Evolutionary conservation across 306 rosid genomes (phyloP).

Genomic region (Adenanthera pavonina): DNA sequence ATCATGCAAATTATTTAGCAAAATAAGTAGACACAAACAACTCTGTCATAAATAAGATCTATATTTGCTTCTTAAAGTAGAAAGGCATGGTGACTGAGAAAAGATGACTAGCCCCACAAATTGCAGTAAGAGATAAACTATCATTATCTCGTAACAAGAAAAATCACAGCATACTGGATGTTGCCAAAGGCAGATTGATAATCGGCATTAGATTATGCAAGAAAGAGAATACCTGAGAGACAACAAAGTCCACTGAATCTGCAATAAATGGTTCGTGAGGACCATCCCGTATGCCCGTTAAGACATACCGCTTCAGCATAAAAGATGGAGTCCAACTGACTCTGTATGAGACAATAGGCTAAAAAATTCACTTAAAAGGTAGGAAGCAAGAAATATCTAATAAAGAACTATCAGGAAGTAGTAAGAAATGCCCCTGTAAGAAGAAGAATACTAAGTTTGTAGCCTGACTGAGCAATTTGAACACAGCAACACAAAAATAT

Average conservation of each 20-base stretch:
- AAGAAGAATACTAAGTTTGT: conserved; percentile 9
- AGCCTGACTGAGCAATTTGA: conserved; percentile 21
- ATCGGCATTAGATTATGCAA: neutral
- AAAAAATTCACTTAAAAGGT: conserved; percentile 3
- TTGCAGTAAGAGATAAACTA: neutral
- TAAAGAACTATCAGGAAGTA: neutral
- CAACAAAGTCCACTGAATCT: conserved; percentile 98
- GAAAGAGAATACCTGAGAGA: conserved; percentile 80
- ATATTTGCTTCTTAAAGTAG: conserved; percentile 22
- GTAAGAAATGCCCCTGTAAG: conserved; percentile 20
- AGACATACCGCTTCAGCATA: conserved; percentile 93
- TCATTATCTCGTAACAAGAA: conserved; percentile 16
- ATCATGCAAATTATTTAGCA: conserved; percentile 12
- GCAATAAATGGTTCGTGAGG: conserved; percentile 99
- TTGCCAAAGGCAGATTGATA: conserved; percentile 15
- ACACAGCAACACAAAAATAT: neutral
- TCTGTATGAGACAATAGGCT: conserved; percentile 39
- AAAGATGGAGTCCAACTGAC: conserved; percentile 98
- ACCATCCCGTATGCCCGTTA: conserved; percentile 97
- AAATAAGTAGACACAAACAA: conserved; percentile 14
- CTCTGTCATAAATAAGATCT: conserved; percentile 9
- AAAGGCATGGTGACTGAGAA: conserved; percentile 14
- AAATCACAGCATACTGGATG: conserved; percentile 16
- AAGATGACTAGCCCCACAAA: conserved; percentile 10
- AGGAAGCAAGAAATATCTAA: neutral